Evolutionary conservation across 306 rosid species (phyloP), one percentile per base, ranked within the genome.

Genomic region (Albizia julibrissin): DNA sequence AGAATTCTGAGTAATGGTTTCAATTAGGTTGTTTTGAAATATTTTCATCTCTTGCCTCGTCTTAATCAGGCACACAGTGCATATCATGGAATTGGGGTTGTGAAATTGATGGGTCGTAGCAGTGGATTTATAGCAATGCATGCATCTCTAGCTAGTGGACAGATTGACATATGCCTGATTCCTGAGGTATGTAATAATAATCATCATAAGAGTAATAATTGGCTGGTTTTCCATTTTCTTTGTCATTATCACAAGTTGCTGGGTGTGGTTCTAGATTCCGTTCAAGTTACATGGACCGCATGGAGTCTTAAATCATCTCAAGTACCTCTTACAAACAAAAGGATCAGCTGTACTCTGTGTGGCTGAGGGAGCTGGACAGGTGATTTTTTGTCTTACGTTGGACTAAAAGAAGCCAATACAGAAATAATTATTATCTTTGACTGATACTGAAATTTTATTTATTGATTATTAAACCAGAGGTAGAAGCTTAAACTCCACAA

Each of bases 321-420:
- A 92, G 89, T 86, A 91, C 89, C 91, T 96, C 50, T 75, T 96
- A 85, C 92, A 90, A 87, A 92, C 92, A 37, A 96, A 96, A 87
- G 99, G 99, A 74, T 96, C 99, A 4, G 99, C 98, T 39, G 98
- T 96, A 40, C 83, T 96, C 73, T 96, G 99, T 78, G 90, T 86
- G 4, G 98, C 99, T 39, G 99, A 96, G 89, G 99, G 99, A 89
- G 98, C 95, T 76, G 99, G 97, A 83, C 99, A 96, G 98, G 99
- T 92, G 75, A 82, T 82, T 89, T 74, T 76, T 43, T 67, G 37
- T 44, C 58, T 79, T 27, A 52, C 0, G 24, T 24, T 79, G 33
- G 69, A 26, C 46, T 26, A 29, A 24, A 49, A 50, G 22, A 44
- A 78, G 24, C 29, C 33, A 37, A 42, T 34, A 39, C 44, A 31